phyloP scores from a whole-genome alignment of 371 early-diverging fungal genomes.

The Mucor irregularis region DNA sequence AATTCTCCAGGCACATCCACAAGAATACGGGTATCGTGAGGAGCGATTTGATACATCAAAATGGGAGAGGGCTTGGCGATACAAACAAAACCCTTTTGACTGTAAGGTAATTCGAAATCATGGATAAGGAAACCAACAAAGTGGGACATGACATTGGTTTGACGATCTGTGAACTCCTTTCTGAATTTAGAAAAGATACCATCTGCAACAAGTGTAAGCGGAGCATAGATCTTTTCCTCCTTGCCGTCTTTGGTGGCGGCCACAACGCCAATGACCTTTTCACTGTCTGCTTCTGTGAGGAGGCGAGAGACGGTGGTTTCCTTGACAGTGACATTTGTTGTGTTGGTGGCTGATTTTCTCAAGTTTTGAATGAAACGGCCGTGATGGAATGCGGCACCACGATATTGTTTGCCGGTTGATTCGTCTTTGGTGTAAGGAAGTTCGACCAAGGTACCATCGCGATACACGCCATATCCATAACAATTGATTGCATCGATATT shows the following conservation, averaged over 20 bases:
- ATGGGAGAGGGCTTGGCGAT: conserved; percentile 86
- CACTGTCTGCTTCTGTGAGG: conserved; percentile 43
- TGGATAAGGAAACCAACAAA: conserved; percentile 81
- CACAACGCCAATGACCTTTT: conserved; percentile 58
- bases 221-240: conserved; percentile 52
- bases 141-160: conserved; percentile 64
- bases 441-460: conserved; percentile 47
- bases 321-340: conserved; percentile 61
- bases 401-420: conserved; percentile 32
- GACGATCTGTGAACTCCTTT: conserved; percentile 60
- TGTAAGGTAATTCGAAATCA: conserved; percentile 75
- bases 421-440: conserved; percentile 57
- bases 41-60: conserved; percentile 92
- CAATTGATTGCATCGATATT: conserved; percentile 81
- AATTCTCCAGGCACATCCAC: conserved; percentile 92
- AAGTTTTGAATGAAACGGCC: conserved; percentile 86
- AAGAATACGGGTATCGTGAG: conserved; percentile 87
- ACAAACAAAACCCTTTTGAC: conserved; percentile 89
- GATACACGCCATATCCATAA: conserved; percentile 80
- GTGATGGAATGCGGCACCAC: conserved; percentile 85
- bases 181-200: conserved; percentile 95
- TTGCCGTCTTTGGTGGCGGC: conserved; percentile 23
- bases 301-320: conserved; percentile 74
- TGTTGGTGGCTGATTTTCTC: conserved; percentile 59
- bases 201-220: conserved; percentile 84